phyloP scores from a whole-genome alignment of 176 grass and related monocot species.

The Areca catechu region DNA sequence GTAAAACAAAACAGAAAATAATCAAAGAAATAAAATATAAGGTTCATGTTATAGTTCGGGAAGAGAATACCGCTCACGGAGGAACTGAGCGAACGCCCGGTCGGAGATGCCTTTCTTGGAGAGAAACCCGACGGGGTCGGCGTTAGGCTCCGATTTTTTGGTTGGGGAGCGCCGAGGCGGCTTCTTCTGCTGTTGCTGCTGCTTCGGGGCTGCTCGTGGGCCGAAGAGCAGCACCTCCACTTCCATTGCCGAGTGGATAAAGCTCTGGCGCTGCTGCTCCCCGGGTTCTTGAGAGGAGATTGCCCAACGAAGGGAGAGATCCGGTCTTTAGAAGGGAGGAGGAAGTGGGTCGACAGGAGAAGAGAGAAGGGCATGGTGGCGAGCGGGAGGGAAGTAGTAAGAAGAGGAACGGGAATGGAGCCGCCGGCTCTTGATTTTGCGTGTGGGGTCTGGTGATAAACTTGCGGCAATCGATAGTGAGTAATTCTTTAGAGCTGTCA shows the following conservation, averaged over 20 bases:
- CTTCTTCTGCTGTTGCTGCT: constrained; percentile 27
- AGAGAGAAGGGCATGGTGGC: constrained; percentile 1
- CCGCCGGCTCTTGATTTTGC: too few relatives aligned
- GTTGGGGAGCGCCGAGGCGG: constrained; percentile 14
- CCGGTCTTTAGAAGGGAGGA: neutral
- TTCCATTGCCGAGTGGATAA: neutral
- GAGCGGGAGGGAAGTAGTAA: too few relatives aligned
- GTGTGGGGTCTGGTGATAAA: too few relatives aligned
- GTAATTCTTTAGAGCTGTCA: too few relatives aligned
- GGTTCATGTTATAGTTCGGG: too few relatives aligned
- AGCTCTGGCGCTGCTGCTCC: constrained; percentile 11
- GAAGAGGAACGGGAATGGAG: too few relatives aligned
- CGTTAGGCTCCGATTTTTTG: constrained; percentile 17
- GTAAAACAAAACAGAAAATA: neutral
- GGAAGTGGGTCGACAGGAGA: neutral
- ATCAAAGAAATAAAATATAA: neutral
- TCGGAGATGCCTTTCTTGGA: constrained; percentile 57
- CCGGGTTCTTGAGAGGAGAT: neutral
- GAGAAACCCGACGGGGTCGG: constrained; percentile 76
- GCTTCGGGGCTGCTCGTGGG: constrained; percentile 25
- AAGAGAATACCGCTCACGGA: constrained; percentile 57
- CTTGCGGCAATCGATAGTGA: too few relatives aligned
- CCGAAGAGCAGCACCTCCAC: constrained; percentile 12
- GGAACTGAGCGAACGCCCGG: constrained; percentile 68
- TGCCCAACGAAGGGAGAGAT: neutral